Evolutionary conservation across 106 monocot genomes (phyloP).

Genomic region (Allium sativum): DNA sequence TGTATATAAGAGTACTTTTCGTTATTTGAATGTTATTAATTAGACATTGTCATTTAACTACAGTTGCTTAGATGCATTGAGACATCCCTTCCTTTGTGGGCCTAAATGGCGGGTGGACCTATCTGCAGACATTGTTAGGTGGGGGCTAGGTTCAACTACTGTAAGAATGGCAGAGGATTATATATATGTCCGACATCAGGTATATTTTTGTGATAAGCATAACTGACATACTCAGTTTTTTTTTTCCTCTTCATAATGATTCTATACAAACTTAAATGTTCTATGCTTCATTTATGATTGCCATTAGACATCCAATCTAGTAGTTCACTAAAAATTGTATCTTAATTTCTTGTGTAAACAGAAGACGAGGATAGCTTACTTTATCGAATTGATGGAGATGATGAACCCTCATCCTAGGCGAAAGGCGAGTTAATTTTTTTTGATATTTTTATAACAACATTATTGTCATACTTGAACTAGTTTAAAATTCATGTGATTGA

Average conservation of each 20-base stretch:
- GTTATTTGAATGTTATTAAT: too few species aligned
- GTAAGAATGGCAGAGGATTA: constrained; percentile 92
- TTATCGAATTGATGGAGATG: constrained; percentile 94
- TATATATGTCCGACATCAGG: constrained; percentile 79
- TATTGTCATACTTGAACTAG: too few species aligned
- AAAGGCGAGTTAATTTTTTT: constrained; percentile 27
- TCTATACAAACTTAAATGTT: too few species aligned
- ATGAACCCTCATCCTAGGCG: constrained; percentile 56
- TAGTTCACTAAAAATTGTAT: background rate
- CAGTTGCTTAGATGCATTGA: constrained; percentile 84
- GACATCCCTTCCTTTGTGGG: constrained; percentile 95
- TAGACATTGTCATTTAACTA: constrained; percentile 7
- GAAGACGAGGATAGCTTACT: constrained; percentile 70
- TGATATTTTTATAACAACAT: too few species aligned
- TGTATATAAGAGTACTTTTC: too few species aligned
- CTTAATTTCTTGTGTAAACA: constrained; percentile 12
- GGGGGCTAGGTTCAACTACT: constrained; percentile 89
- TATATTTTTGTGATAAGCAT: constrained; percentile 2
- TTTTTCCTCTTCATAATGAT: background rate
- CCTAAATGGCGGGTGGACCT: constrained; percentile 88
- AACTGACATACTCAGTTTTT: background rate
- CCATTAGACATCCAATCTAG: background rate
- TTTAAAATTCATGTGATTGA: too few species aligned
- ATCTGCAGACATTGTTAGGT: constrained; percentile 68
- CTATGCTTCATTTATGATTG: too few species aligned